Base-by-base conservation (phyloP, 805 yeast genomes). In the Scheffersomyces amazonensis region DNA sequence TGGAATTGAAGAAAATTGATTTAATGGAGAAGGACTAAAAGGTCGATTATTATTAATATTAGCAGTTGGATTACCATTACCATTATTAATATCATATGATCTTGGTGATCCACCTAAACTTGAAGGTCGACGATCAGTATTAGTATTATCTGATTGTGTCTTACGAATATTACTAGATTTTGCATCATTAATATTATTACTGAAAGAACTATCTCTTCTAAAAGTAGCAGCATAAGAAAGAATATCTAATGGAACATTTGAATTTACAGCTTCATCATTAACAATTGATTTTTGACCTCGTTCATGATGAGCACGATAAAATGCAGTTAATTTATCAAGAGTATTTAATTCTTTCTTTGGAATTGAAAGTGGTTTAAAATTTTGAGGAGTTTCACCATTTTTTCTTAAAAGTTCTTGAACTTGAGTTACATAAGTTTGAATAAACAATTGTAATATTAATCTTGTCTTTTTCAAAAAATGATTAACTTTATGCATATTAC, bases 401-500 rank as follows among this genome's bases (percentile, higher is more conserved):
- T 49, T 52, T 19, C 43, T 42, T 15, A 66, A 40, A 28, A 66
- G 44, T 25, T 54, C 61, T 34, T 53, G 64, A 40, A 81, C 70
- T 53, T 80, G 83, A 25, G 73, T 71, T 1, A 75, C 71, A 53
- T 80, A 81, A 0, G 86, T 80, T 48, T 80, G 83, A 12, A 76
- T 67, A 47, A 80, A 81, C 21, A 81, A 56, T 15, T 78, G 76
- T 19, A 81, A 58, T 19, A 81, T 78, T 35, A 80, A 65, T 39
- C 77, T 66, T 50, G 75, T 68, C 50, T 80, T 81, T 44, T 67
- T 66, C 38, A 81, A 55, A 36, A 73, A 71, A 48, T 69, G 69
- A 53, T 81, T 81, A 34, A 57, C 45, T 46, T 66, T 56, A 43
- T 56, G 50, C 16, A 39, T 32, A 16, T 39, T 40, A 5, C 64